Evolutionary conservation across 1,139 yeast genomes (phyloP), one percentile per base, ranked within the genome.

Genomic region (Yamadazyma diospyri): DNA sequence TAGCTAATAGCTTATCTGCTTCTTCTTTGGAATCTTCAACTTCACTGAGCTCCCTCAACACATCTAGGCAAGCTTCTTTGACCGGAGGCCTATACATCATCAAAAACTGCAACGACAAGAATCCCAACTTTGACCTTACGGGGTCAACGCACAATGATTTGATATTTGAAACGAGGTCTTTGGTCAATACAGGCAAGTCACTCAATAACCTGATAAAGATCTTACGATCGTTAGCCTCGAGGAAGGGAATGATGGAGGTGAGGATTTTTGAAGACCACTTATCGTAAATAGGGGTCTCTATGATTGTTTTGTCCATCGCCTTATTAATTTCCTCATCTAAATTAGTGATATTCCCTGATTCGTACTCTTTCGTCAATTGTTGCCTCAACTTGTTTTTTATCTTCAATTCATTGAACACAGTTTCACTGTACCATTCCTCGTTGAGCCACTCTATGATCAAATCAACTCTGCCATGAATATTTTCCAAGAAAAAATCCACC

Each of bases 1-100:
- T 79, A 25, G 61, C 63, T 34, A 84, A 53, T 38, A 79, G 63
- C 41, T 71, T 62, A 16, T 59, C 54, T 29, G 84, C 75, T 43
- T 77, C 82, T 13, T 65, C 73, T 45, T 68, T 67, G 36, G 81
- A 63, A 33, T 77, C 81, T 22, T 74, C 76, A 36, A 68, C 74
- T 30, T 66, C 70, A 30, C 66, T 57, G 45, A 89, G 59, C 16
- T 78, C 78, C 38, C 69, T 68, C 31, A 88, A 64, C 6, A 88
- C 67, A n/a, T 69, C 73, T 23, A 87, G 55, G 50, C 95, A 85
- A 16, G 69, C 69, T 2, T 63, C 61, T 41, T 81, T 76, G 18
- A 79, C 73, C 3, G 98, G 97, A 0, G 97, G 97, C 45, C 96
- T 72, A 53, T 86, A 84, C 89, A 87, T 84, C 38, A 88, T 76